Evolutionary conservation across 192 early-diverging fungal genomes (phyloP), one percentile per base, ranked within the genome.

Genomic region (Gaertneriomyces semiglobifer): DNA sequence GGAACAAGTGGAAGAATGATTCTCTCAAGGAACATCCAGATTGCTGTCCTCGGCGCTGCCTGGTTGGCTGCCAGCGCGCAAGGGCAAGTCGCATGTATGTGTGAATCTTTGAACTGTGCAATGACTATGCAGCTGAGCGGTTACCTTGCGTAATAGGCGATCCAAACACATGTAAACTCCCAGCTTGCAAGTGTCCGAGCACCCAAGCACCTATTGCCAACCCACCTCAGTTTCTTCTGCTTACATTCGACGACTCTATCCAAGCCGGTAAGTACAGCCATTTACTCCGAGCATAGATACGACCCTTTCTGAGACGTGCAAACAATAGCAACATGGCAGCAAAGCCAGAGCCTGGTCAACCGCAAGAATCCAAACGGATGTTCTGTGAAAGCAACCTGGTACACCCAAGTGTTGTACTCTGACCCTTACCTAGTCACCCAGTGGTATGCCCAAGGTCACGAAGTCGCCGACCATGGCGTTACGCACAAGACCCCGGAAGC

Each of bases 291-390:
- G 55, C 11, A 57, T 18, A 3, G 55, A n/a, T 10, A 2, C 19
- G 55, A 57, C 38, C 38, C 10, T 18, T 11, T 57, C 14, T 18
- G 14, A 14, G 18, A 0, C 48, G 18, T 50, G 48, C 48, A 14
- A 18, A 50, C 38, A 58, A 12, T 51, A 66, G 64, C 63, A 10
- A 48, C 58, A 8, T 72, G 64, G 63, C 9, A n/a, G 4, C 57
- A 39, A 6, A 60, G 50, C 11, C 56, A 60, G 40, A 25, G 66
- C 9, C 71, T 77, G 0, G 53, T 25, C 25, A 70, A 59, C 55
- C 57, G 75, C 55, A 65, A 70, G 53, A 77, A 77, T 64, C 81
- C 81, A 19, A 85, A 85, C 69, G 84, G 87, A 3, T 90, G 88
- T 63, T 78, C 79, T 38, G 78, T 74, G 25, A 72, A 71, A 55